A percentile compares a stretch with the other conserved stretches of the same genome.
Conservation (phyloP, 768 basidiomycete genomes). For the Megacollybia marginata region DNA sequence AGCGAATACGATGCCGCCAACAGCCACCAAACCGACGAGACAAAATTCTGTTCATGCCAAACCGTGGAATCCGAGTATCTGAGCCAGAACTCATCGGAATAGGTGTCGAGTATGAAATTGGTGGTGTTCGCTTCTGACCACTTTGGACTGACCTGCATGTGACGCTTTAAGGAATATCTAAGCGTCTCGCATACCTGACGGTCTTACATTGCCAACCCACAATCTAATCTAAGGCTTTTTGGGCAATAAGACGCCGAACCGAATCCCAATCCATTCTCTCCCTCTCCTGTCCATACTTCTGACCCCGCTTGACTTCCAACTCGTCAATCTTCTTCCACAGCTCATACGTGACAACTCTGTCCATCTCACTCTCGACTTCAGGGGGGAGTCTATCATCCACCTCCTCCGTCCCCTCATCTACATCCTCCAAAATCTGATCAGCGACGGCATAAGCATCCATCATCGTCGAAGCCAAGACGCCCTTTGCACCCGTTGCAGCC, state of each 20-base stretch:
- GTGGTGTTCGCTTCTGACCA: conserved; percentile 59
- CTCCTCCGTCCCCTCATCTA: conserved; percentile 8
- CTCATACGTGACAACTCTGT: neutral
- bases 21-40: conserved; percentile 54
- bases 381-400: neutral
- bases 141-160: conserved; percentile 38
- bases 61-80: conserved; percentile 42
- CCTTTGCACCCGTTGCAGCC: conserved; percentile 86
- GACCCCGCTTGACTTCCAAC: neutral
- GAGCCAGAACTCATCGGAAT: conserved; percentile 51
- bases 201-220: no score
- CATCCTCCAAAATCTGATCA: conserved; percentile 61
- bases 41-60: conserved; percentile 53
- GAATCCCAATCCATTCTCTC: neutral
- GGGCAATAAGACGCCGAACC: neutral
- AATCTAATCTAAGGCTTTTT: no score
- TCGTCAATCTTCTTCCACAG: neutral
- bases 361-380: neutral
- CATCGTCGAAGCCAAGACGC: conserved; percentile 92
- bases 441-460: conserved; percentile 81
- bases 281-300: neutral
- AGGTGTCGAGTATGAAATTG: conserved; percentile 33
- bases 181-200: no score
- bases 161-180: no score
- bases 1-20: conserved; percentile 14